Conservation (phyloP, 2,329 filamentous ascomycete species). For the Ophiocordyceps camponoti-leonardi region DNA sequence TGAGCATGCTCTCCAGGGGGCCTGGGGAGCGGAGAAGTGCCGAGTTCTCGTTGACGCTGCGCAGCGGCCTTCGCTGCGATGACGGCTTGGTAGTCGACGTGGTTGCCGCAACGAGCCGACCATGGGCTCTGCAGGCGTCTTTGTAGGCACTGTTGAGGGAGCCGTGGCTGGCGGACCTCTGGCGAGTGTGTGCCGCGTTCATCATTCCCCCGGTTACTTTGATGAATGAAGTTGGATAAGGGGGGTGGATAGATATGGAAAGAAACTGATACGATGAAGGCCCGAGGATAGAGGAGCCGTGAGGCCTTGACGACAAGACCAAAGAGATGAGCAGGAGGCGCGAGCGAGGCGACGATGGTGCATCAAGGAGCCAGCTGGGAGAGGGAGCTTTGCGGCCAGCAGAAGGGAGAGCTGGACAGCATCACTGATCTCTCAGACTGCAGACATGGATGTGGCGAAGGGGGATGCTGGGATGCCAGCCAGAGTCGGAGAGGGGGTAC, state of each 20-base stretch:
- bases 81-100: conserved; percentile 6
- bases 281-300: neutral
- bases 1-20: conserved; percentile 46
- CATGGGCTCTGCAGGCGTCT: conserved; percentile 12
- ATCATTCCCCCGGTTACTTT: conserved; percentile 6
- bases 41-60: conserved; percentile 24
- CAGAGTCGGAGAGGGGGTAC: neutral
- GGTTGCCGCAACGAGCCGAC: conserved; percentile 4
- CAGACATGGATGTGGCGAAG: neutral
- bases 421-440: neutral
- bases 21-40: conserved; percentile 29
- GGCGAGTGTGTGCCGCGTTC: conserved; percentile 10
- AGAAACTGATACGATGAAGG: neutral
- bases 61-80: conserved; percentile 20
- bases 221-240: neutral
- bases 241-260: conserved; percentile 2
- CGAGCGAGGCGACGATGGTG: neutral
- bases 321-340: neutral
- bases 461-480: neutral
- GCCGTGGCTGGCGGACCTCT: conserved; percentile 22
- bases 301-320: neutral
- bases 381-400: neutral
- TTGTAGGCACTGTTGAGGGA: conserved; percentile 18
- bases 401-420: neutral
- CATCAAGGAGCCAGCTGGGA: neutral